phyloP scores from a whole-genome alignment of 768 basidiomycete genomes.

The Naganishia vaughanmartiniae region DNA sequence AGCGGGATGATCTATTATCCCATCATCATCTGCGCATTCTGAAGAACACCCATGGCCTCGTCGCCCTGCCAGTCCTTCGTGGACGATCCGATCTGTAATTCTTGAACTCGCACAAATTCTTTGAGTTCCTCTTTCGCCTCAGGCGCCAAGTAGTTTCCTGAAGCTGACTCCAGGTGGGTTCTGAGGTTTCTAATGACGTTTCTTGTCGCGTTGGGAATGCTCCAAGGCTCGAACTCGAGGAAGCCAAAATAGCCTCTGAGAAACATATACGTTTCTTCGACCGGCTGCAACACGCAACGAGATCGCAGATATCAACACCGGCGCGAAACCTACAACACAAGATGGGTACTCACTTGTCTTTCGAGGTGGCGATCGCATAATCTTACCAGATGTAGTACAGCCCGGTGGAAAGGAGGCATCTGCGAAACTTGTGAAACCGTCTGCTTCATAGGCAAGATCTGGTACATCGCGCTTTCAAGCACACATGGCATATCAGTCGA shows the following conservation, averaged over 20 bases:
- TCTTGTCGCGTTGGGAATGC: not conserved
- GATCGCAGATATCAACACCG: no score
- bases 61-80: constrained; percentile 11
- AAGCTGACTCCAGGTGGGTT: not conserved
- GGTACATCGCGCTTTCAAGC: constrained; percentile 2
- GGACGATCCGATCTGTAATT: constrained; percentile 16
- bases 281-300: not conserved
- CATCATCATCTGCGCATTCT: constrained; percentile 2
- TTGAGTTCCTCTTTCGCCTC: constrained; percentile 12
- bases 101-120: constrained; percentile 20
- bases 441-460: not conserved
- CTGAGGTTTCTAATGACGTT: not conserved
- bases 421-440: not conserved
- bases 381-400: not conserved
- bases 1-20: not conserved
- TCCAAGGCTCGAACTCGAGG: constrained; percentile 8
- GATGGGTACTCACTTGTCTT: not conserved
- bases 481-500: not conserved
- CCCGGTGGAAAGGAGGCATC: constrained; percentile 11
- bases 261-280: constrained; percentile 2
- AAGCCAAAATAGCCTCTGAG: not conserved
- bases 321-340: no score
- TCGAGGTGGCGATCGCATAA: not conserved
- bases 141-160: constrained; percentile 12
- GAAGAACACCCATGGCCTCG: constrained; percentile 7